Conservation (phyloP, 306 rosid species). For the Quercus engelmannii region DNA sequence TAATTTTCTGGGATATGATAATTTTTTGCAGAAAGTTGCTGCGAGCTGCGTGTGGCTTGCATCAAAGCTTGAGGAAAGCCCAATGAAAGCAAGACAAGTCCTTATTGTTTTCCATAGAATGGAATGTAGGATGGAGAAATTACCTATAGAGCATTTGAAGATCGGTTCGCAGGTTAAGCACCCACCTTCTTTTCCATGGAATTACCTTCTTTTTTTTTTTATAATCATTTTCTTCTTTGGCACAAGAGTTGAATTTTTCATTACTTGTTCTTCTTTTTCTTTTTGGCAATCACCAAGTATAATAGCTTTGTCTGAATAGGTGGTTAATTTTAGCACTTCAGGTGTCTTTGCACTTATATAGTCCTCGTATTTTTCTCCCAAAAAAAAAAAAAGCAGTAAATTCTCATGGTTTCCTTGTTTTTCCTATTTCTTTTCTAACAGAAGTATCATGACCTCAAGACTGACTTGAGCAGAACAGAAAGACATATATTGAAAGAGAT, state of each 20-base stretch:
- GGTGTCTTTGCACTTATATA: not conserved
- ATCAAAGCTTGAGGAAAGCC: slow-evolving; percentile 87
- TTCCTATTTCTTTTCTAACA: slow-evolving; percentile 23
- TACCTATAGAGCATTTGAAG: slow-evolving; percentile 76
- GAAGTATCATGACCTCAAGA: slow-evolving; percentile 82
- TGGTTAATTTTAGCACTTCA: not conserved
- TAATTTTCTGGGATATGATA: no score
- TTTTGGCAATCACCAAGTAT: not conserved
- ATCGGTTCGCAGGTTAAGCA: slow-evolving; percentile 66
- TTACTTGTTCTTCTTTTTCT: not conserved
- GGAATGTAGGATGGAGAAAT: slow-evolving; percentile 92
- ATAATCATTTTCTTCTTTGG: not conserved
- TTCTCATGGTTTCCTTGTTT: not conserved
- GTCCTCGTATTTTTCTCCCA: not conserved
- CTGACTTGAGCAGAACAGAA: slow-evolving; percentile 88
- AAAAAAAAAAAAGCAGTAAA: not conserved
- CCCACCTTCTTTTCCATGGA: slow-evolving; percentile 6
- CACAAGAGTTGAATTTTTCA: not conserved
- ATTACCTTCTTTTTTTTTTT: not conserved
- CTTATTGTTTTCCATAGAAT: slow-evolving; percentile 86
- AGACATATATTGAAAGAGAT: slow-evolving; percentile 97
- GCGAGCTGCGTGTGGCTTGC: slow-evolving; percentile 98
- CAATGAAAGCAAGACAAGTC: slow-evolving; percentile 90
- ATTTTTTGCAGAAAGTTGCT: slow-evolving; percentile 79
- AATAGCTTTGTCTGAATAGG: not conserved